A percentile compares a stretch with the other conserved stretches of the same genome.
Evolutionary conservation across 352 stramenopile species (phyloP).

Genomic region (Lagenidium giganteum): DNA sequence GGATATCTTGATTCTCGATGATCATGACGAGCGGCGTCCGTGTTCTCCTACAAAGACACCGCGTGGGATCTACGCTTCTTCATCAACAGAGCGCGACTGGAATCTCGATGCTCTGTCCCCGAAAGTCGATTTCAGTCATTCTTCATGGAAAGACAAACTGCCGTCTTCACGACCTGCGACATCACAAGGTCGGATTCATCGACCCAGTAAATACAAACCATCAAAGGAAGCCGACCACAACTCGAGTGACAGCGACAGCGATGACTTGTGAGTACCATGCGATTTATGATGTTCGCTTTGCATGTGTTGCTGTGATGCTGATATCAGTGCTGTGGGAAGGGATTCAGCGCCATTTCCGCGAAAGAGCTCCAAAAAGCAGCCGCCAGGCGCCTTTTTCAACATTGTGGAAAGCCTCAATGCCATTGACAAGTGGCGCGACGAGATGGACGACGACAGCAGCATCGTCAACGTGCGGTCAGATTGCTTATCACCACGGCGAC

Average conservation of each 20-base stretch:
- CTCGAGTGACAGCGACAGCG: constrained; percentile 37
- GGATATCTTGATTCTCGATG: constrained; percentile 43
- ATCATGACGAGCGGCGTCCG: constrained; percentile 24
- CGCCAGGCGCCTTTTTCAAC: constrained; percentile 36
- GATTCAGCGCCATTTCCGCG: constrained; percentile 10
- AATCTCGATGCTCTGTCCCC: constrained; percentile 42
- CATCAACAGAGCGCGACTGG: constrained; percentile 24
- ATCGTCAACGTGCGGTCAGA: no score
- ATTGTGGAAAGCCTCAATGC: constrained; percentile 46
- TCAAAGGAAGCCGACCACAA: constrained; percentile 1
- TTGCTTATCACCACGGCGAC: no score
- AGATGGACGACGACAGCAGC: no score
- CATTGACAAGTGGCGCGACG: constrained; percentile 52
- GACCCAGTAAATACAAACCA: constrained; percentile 7
- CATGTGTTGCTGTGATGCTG: no score
- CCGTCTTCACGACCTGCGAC: no score
- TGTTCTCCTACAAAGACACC: constrained; percentile 33
- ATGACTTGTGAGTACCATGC: constrained; percentile 44
- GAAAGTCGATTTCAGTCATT: constrained; percentile 33
- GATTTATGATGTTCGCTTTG: constrained; percentile 1
- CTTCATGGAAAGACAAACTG: no score
- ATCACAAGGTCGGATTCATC: constrained; percentile 27
- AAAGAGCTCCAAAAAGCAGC: constrained; percentile 12
- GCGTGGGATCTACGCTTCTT: constrained; percentile 23
- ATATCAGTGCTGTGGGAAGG: no score